Evolutionary conservation across 1,284 basidiomycete species (phyloP), one percentile per base, ranked within the genome.

Genomic region (Fistulinella staudtii): DNA sequence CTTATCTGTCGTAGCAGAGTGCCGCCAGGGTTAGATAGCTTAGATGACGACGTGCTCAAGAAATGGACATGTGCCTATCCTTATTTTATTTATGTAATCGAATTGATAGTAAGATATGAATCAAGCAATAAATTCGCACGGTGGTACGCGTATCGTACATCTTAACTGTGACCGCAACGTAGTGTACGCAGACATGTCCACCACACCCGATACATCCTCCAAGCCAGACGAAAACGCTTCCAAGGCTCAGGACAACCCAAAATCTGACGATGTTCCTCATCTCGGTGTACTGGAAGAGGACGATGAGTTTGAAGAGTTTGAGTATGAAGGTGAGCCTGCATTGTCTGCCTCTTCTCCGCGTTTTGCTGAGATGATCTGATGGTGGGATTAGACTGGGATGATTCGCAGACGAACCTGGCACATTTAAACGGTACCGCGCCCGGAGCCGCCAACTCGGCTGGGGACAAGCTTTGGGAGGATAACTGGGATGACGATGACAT

Each of bases 401-500:
- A 92, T 56, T 80, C 84, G 0, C 76, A 89, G 54, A 90, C 89
- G 4, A 82, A 89, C 60, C 66, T 92, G 21, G 83, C 85, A 7
- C 85, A 90, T 61, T 67, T 90, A 34, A 77, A 76, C 43, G 82
- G 83, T n/a, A 72, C 77, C 11, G 76, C 79, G 17, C 85, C 84
- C 3, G 85, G 82, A 4, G 79, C 74, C 18, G 82, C 85, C 10
- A 85, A 81, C 60, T 82, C 83, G 20, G 80, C 79, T 30, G 83
- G 83, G 10, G 80, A 89, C 65, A 89, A 93, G 62, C 73, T 98
- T 24, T 99, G 95, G 95, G 94, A 98, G 73, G 95, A 98, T 60
- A 97, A 97, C 66, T 99, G 95, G 95, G 95, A 99, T 61, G 95
- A 99, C 60, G 95, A 99, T 68, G 94, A 97, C 67, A 85, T 96